phyloP scores from a whole-genome alignment of 345 rosid genomes.

The Populus tremula region DNA sequence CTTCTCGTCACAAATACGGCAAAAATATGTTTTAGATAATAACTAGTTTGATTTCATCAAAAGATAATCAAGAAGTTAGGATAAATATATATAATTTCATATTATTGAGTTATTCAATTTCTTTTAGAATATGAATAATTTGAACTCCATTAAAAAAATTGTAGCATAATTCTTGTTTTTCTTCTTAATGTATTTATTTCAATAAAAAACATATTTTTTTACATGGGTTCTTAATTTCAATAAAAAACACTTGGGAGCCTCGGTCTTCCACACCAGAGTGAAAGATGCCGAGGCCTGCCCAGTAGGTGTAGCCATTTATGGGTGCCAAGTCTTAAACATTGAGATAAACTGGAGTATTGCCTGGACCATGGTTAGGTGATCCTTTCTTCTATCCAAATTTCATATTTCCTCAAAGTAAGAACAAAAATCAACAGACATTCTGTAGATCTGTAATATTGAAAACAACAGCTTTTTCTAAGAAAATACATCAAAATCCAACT shows the following conservation, averaged over 20 bases:
- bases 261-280: constrained; percentile 35
- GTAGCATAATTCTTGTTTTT: too few relatives aligned
- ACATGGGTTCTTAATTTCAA: too few relatives aligned
- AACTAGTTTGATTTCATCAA: too few relatives aligned
- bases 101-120: too few relatives aligned
- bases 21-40: too few relatives aligned
- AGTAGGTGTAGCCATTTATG: constrained; percentile 29
- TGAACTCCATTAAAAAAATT: too few relatives aligned
- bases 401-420: constrained; percentile 25
- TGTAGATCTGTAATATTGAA: not conserved
- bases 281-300: constrained; percentile 38
- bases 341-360: constrained; percentile 29
- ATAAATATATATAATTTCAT: too few relatives aligned
- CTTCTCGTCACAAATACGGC: too few relatives aligned
- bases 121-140: too few relatives aligned
- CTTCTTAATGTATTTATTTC: too few relatives aligned
- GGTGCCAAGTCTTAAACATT: constrained; percentile 36
- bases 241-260: not conserved
- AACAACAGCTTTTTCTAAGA: not conserved
- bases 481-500: not conserved
- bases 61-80: too few relatives aligned
- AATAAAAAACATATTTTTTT: too few relatives aligned
- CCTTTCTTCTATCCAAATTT: constrained; percentile 24
- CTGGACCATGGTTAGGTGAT: constrained; percentile 25
- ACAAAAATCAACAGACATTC: not conserved